Evolutionary conservation across 75 land plant species (phyloP).

Genomic region (Selaginella tamariscina): DNA sequence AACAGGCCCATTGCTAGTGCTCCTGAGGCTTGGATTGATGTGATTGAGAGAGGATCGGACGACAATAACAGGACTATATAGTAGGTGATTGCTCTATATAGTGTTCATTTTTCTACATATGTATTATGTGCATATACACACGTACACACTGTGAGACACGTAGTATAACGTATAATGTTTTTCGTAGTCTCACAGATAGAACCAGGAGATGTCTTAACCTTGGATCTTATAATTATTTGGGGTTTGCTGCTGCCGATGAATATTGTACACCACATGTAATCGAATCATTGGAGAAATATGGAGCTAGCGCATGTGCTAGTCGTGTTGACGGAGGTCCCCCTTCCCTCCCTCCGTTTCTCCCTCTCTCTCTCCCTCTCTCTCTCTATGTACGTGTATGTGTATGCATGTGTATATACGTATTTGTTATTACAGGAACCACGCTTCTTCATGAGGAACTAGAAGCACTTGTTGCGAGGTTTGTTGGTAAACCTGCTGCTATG

Average conservation of each 20-base stretch:
- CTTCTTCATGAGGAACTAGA: conserved; percentile 64
- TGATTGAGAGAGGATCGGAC: conserved; percentile 66
- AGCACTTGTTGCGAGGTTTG: conserved; percentile 63
- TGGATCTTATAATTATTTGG: conserved; percentile 95
- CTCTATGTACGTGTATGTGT: background rate
- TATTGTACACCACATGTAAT: conserved; percentile 93
- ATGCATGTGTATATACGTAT: background rate
- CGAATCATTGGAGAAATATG: conserved; percentile 50
- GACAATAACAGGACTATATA: conserved; percentile 79
- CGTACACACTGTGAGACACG: no score
- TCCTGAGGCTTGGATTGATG: conserved; percentile 88
- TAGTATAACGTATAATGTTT: no score
- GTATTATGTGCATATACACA: no score
- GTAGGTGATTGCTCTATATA: conserved; percentile 28
- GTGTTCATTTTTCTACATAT: background rate
- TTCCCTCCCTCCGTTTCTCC: background rate
- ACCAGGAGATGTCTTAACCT: conserved; percentile 62
- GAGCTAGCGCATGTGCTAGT: conserved; percentile 61
- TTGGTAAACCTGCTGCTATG: conserved; percentile 87
- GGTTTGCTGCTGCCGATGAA: conserved; percentile 94
- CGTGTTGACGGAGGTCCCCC: background rate
- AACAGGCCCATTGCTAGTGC: conserved; percentile 84
- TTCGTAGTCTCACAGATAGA: conserved; percentile 59
- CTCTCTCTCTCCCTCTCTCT: conserved; percentile 6
- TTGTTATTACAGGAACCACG: conserved; percentile 42